Conservation (phyloP, 2,329 filamentous ascomycete species). For the Cladophialophora bantiana region DNA sequence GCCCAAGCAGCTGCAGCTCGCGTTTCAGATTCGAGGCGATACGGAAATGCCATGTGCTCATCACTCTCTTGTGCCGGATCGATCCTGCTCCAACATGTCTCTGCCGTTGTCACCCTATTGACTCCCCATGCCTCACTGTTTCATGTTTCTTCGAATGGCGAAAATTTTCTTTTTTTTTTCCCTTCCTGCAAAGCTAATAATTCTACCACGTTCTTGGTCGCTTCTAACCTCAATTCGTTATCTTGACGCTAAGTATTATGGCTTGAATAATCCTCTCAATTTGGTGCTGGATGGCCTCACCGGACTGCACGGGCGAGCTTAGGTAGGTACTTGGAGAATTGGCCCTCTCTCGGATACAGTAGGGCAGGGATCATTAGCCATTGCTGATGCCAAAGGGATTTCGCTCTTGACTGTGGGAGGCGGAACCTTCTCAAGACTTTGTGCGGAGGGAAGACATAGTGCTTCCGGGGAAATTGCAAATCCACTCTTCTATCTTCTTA, state of each 20-base stretch:
- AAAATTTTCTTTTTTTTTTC: constrained; percentile 12
- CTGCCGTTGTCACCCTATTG: constrained; percentile 21
- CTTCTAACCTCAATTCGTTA: constrained; percentile 25
- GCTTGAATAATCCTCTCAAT: constrained; percentile 25
- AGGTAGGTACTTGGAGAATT: neutral
- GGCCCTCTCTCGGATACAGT: constrained; percentile 3
- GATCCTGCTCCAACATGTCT: constrained; percentile 4
- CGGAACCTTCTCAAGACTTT: constrained; percentile 16
- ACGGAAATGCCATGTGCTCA: constrained; percentile 33
- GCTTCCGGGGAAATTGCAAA: constrained; percentile 40
- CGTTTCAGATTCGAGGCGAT: constrained; percentile 40
- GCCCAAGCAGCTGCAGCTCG: constrained; percentile 33
- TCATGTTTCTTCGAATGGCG: constrained; percentile 16
- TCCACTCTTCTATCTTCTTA: constrained; percentile 35
- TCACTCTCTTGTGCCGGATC: constrained; percentile 21
- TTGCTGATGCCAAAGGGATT: constrained; percentile 11
- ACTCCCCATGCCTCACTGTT: neutral
- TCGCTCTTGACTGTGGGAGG: constrained; percentile 23
- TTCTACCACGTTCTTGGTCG: constrained; percentile 21
- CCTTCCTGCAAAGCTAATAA: constrained; percentile 3
- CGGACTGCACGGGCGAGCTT: constrained; percentile 8
- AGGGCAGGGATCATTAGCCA: neutral
- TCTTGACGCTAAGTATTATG: constrained; percentile 16
- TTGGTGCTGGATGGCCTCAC: constrained; percentile 11
- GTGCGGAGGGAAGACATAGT: constrained; percentile 36